phyloP scores from a whole-genome alignment of 352 stramenopile genomes.

The Globisporangium carolinianum region DNA sequence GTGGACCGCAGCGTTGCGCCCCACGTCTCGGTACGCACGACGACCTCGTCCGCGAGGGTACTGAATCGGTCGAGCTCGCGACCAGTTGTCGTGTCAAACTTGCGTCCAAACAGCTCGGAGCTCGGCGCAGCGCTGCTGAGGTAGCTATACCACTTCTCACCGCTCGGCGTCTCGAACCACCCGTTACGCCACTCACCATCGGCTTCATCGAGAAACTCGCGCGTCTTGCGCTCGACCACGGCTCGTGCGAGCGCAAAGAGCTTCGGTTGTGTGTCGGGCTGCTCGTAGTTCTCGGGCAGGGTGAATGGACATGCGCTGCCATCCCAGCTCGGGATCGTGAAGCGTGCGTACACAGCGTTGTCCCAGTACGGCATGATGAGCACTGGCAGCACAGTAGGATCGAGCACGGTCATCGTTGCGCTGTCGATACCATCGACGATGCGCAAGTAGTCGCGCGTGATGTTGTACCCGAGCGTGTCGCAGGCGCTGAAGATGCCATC shows the following conservation, averaged over 20 bases:
- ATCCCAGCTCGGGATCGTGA: slow-evolving; percentile 6
- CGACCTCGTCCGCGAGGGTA: background rate
- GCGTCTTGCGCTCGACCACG: slow-evolving; percentile 14
- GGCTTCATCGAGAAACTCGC: slow-evolving; percentile 11
- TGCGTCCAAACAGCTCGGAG: slow-evolving; percentile 4
- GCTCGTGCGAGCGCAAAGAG: slow-evolving; percentile 4
- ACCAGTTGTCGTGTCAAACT: slow-evolving; percentile 13
- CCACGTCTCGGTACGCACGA: background rate
- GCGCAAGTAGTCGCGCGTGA: slow-evolving; percentile 12
- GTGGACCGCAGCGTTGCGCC: background rate
- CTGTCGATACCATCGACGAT: slow-evolving; percentile 14
- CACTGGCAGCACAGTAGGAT: slow-evolving; percentile 11
- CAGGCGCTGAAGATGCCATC: slow-evolving; percentile 15
- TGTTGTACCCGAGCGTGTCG: slow-evolving; percentile 18
- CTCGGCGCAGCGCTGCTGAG: slow-evolving; percentile 13
- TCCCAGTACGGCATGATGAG: slow-evolving; percentile 18
- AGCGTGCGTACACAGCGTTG: slow-evolving; percentile 3
- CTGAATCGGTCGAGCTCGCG: background rate
- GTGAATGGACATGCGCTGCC: slow-evolving; percentile 16
- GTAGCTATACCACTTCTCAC: slow-evolving; percentile 15
- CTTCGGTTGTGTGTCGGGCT: background rate
- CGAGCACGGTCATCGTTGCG: slow-evolving; percentile 6
- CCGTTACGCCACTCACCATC: slow-evolving; percentile 25
- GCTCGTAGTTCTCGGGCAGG: slow-evolving; percentile 6
- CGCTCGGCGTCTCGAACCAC: slow-evolving; percentile 19